Evolutionary conservation across 495 filamentous ascomycete genomes (phyloP).

Genomic region (Talaromyces ruber): DNA sequence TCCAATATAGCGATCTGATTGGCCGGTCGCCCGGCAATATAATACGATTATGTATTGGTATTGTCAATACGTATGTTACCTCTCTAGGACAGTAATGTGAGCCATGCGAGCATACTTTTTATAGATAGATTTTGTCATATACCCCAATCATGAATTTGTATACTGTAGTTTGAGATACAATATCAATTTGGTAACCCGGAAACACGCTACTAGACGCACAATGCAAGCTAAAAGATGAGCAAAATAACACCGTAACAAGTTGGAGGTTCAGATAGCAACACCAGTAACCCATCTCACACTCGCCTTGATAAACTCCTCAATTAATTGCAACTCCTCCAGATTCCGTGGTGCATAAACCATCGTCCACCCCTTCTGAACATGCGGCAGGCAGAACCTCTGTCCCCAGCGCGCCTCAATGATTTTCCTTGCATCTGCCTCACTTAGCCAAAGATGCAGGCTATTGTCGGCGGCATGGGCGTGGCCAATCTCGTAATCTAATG

Average conservation of each 20-base stretch:
- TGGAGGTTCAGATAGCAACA: background rate
- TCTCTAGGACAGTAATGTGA: too few species aligned
- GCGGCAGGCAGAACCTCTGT: background rate
- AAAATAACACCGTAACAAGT: background rate
- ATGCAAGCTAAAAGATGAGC: background rate
- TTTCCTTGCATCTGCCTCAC: slow-evolving; percentile 1
- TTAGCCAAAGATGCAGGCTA: slow-evolving; percentile 4
- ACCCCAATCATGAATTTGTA: too few species aligned
- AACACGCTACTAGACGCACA: background rate
- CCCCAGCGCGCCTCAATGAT: slow-evolving; percentile 3
- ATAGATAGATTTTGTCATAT: background rate
- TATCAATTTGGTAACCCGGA: background rate
- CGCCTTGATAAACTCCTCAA: slow-evolving; percentile 3
- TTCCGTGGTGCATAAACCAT: slow-evolving; percentile 5
- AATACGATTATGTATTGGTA: too few species aligned
- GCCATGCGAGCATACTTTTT: too few species aligned
- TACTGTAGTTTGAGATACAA: background rate
- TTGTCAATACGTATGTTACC: too few species aligned
- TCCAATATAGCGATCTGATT: too few species aligned
- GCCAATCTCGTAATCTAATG: background rate
- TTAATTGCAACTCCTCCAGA: background rate
- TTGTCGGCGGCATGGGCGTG: background rate
- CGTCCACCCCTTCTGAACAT: background rate
- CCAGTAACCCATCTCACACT: slow-evolving; percentile 27
- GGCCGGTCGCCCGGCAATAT: too few species aligned